Conservation (phyloP, 495 filamentous ascomycete species). For the Neurospora terricola region DNA sequence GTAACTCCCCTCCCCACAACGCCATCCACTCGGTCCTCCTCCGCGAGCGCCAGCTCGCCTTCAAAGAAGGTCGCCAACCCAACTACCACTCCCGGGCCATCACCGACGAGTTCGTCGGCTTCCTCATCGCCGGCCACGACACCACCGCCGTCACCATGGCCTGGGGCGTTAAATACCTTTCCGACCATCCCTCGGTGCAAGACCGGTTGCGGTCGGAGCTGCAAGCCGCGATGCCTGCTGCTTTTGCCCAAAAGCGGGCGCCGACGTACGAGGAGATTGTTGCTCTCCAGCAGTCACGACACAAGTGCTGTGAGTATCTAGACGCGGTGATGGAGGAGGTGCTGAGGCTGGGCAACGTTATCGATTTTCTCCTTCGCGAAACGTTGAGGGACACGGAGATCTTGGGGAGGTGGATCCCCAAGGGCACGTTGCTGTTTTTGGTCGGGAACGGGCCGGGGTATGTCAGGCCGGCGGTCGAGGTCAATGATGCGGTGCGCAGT, state of each 20-base stretch:
- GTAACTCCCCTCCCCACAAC: not conserved
- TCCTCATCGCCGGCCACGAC: conserved; percentile 23
- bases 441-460: conserved; percentile 19
- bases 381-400: conserved; percentile 24
- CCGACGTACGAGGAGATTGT: conserved; percentile 16
- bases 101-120: conserved; percentile 25
- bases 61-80: conserved; percentile 22
- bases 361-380: conserved; percentile 14
- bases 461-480: conserved; percentile 11
- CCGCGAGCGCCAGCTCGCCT: conserved; percentile 22
- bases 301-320: conserved; percentile 16
- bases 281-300: not conserved
- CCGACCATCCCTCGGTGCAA: conserved; percentile 21
- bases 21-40: conserved; percentile 30
- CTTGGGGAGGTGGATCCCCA: conserved; percentile 27
- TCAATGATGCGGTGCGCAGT: conserved; percentile 14
- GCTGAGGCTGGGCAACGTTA: conserved; percentile 10
- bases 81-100: conserved; percentile 16
- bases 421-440: conserved; percentile 28
- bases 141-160: conserved; percentile 14
- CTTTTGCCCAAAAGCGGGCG: conserved; percentile 1
- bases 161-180: conserved; percentile 27
- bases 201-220: conserved; percentile 11
- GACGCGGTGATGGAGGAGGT: conserved; percentile 25
- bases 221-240: conserved; percentile 7